Evolutionary conservation across 1,284 basidiomycete species (phyloP), one percentile per base, ranked within the genome.

Genomic region (Rhodotorula sp.): DNA sequence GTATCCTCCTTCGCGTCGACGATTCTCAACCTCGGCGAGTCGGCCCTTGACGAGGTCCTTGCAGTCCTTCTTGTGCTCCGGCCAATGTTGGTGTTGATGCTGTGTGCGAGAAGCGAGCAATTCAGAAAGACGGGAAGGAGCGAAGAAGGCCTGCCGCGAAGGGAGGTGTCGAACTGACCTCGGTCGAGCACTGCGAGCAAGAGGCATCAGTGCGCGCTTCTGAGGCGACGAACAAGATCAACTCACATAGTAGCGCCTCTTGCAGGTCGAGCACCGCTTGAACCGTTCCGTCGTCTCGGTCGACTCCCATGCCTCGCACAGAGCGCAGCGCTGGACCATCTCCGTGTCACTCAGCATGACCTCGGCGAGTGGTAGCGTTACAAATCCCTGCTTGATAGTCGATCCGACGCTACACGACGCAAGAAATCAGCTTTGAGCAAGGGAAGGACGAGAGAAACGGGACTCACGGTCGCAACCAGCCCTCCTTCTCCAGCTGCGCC

Each of bases 201-300:
- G 2, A 24, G 5, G 20, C 44, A 26, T 47, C 46, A 40, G 24
- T 7, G 31, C n/a, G 8, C 9, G 1, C 10, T 2, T 16, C 16
- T 1, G 13, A 7, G 26, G 9, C 2, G 4, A n/a, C 37, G 22
- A 10, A 24, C 3, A 22, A 0, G 24, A 16, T 16, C 10, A 4
- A 68, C 69, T 46, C 64, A 73, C 72, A 31, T 74, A 74, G 50
- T 69, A 74, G 46, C 67, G 55, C 64, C 70, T 58, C 48, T 64
- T 71, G 64, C 72, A 74, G 37, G 37, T 59, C 18, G 28, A 46
- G 55, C 72, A 74, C n/a, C 72, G 59, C 44, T 72, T 67, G 62
- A 64, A 74, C 40, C 72, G 59, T 24, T 34, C 28, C 9, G 3
- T 22, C 10, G 46, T 52, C 16, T 55, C 55, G 6, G 37, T 30